These are phyloP conservation scores for Ophioceras dolichostomum DNA, from an alignment of 2,329 filamentous ascomycete species.

Conservation along the genomic window DNA sequence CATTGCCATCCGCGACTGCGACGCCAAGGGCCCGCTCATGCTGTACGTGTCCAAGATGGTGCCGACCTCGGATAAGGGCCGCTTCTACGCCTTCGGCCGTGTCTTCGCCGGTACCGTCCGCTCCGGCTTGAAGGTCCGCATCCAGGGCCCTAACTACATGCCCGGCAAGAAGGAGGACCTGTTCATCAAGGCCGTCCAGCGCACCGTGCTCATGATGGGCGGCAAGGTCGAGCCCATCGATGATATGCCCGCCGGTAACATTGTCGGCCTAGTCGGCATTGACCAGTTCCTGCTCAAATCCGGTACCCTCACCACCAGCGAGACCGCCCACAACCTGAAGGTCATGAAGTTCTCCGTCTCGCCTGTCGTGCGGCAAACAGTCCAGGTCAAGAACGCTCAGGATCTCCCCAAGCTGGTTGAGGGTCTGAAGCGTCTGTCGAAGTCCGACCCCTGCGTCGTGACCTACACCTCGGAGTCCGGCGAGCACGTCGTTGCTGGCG, in stretches of 20 bases:
- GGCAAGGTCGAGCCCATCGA: slow-evolving; percentile 96
- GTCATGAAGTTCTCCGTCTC: slow-evolving; percentile 99
- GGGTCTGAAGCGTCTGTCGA: slow-evolving; percentile 99
- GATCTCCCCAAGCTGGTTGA: slow-evolving; percentile 99
- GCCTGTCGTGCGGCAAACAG: slow-evolving; percentile 94
- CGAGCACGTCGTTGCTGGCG: slow-evolving; percentile 98
- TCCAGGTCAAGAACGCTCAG: slow-evolving; percentile 99
- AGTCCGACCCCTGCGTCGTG: slow-evolving; percentile 98
- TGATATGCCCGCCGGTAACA: slow-evolving; percentile 98
- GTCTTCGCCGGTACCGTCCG: slow-evolving; percentile 98
- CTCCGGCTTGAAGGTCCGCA: slow-evolving; percentile 98
- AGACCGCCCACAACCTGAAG: slow-evolving; percentile 99
- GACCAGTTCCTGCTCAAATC: slow-evolving; percentile 99
- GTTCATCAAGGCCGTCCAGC: slow-evolving; percentile 98
- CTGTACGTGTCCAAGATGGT: slow-evolving; percentile 99
- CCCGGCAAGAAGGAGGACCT: slow-evolving; percentile 98
- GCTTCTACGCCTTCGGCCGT: slow-evolving; percentile 99
- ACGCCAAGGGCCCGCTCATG: slow-evolving; percentile 97
- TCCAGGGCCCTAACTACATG: slow-evolving; percentile 97
- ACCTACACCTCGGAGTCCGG: slow-evolving; percentile 81
- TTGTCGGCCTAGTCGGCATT: slow-evolving; percentile 97
- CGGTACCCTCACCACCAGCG: slow-evolving; percentile 94
- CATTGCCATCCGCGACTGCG: slow-evolving; percentile 96
- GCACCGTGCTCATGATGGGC: slow-evolving; percentile 99
- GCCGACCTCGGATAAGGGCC: slow-evolving; percentile 97